Percentiles rank a stretch among this genome's conserved stretches.
phyloP scores from a whole-genome alignment of 163 green algal species.

The Prototheca wickerhamii region DNA sequence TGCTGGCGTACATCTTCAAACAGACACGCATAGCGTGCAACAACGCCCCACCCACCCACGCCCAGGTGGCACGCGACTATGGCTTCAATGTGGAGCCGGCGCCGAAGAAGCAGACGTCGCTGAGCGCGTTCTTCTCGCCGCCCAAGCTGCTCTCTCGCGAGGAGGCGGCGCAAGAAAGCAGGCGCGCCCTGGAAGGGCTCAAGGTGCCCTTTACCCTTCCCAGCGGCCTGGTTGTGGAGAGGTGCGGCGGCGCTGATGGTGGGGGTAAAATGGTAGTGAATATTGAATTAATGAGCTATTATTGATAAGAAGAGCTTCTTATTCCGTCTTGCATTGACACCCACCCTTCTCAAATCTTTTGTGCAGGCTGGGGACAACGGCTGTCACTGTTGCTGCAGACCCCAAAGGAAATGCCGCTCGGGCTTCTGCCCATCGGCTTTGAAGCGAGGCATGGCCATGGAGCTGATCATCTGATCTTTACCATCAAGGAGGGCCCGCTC shows the following conservation, averaged over 20 bases:
- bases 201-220: no score
- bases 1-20: not conserved
- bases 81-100: conserved; percentile 6
- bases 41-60: not conserved
- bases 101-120: not conserved
- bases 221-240: no score
- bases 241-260: no score
- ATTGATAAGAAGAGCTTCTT: no score
- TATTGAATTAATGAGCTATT: no score
- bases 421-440: not conserved
- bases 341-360: no score
- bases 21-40: not conserved
- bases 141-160: not conserved
- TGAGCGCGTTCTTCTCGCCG: not conserved
- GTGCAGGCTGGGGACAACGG: not conserved
- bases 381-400: not conserved
- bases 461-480: not conserved
- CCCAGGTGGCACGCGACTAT: conserved; percentile 24
- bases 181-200: not conserved
- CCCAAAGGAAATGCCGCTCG: no score
- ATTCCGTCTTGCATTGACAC: no score
- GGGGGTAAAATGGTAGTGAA: no score
- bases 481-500: not conserved
- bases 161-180: not conserved
- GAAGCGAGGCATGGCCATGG: not conserved